Percentiles rank a stretch among this genome's conserved stretches.
Conservation (phyloP, 768 basidiomycete genomes). For the Baorangia bicolor region DNA sequence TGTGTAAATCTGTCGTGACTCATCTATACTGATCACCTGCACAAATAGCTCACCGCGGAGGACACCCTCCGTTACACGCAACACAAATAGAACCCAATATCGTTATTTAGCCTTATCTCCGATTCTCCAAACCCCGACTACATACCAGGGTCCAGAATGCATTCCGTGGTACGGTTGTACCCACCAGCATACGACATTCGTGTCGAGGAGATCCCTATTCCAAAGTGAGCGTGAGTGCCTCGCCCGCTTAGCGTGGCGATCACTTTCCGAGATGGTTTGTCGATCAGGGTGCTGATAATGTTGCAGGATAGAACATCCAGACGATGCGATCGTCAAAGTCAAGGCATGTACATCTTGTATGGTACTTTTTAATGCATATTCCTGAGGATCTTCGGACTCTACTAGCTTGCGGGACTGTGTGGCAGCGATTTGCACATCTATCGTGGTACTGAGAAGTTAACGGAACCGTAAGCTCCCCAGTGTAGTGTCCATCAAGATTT, state of each 20-base stretch:
- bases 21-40: too few species aligned
- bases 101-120: not conserved
- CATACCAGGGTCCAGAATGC: slow-evolving; percentile 14
- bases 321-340: slow-evolving; percentile 78
- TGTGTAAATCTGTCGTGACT: too few species aligned
- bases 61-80: too few species aligned
- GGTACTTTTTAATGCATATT: not conserved
- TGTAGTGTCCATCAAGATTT: too few species aligned
- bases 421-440: slow-evolving; percentile 79
- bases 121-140: not conserved
- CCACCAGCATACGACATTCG: slow-evolving; percentile 70
- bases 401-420: slow-evolving; percentile 64
- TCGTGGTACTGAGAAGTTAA: slow-evolving; percentile 56
- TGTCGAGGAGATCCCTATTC: slow-evolving; percentile 60
- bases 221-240: slow-evolving; percentile 41
- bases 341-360: slow-evolving; percentile 41
- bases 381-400: not conserved
- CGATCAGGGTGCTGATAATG: not conserved
- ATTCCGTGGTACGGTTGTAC: slow-evolving; percentile 51
- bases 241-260: not conserved
- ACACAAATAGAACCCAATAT: too few species aligned
- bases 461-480: slow-evolving; percentile 45
- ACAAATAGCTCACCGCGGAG: too few species aligned
- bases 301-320: slow-evolving; percentile 64
- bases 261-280: not conserved